Evolutionary conservation across 2,329 filamentous ascomycete species (phyloP).

Genomic region (Xylogone sp.): DNA sequence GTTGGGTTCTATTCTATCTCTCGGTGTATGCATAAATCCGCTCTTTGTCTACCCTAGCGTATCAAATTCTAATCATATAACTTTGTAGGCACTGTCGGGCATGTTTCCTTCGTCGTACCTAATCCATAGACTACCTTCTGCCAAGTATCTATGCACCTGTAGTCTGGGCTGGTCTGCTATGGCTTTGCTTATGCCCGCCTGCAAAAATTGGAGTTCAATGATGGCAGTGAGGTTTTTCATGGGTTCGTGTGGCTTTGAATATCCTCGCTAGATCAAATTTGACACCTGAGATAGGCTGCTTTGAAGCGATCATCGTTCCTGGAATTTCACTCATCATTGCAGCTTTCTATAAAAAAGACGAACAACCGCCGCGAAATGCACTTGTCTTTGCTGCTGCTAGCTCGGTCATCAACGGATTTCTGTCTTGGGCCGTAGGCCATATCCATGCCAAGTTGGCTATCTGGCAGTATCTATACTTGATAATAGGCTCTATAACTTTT

Average conservation of each 20-base stretch:
- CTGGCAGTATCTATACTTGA: slow-evolving; percentile 12
- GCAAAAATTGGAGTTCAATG: slow-evolving; percentile 25
- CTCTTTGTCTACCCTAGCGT: neutral
- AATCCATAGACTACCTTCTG: slow-evolving; percentile 24
- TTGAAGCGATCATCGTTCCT: slow-evolving; percentile 16
- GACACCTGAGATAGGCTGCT: neutral
- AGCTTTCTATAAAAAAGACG: slow-evolving; percentile 34
- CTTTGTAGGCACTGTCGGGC: slow-evolving; percentile 16
- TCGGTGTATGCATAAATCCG: slow-evolving; percentile 20
- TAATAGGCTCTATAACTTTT: slow-evolving; percentile 21
- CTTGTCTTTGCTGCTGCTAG: slow-evolving; percentile 33
- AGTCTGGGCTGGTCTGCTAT: slow-evolving; percentile 27
- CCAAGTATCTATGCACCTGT: slow-evolving; percentile 21
- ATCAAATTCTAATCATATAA: neutral
- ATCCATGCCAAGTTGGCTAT: slow-evolving; percentile 14
- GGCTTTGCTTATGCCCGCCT: slow-evolving; percentile 24
- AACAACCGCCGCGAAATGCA: slow-evolving; percentile 32
- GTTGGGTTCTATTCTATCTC: slow-evolving; percentile 28
- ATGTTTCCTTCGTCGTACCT: slow-evolving; percentile 23
- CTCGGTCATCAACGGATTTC: slow-evolving; percentile 24
- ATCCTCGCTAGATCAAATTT: too few species aligned
- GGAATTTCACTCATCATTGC: slow-evolving; percentile 33
- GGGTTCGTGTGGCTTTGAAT: too few species aligned
- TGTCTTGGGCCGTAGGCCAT: slow-evolving; percentile 25
- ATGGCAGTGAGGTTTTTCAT: slow-evolving; percentile 33